Percentiles rank a stretch among this genome's conserved stretches.
phyloP scores from a whole-genome alignment of 169 alveolate genomes.

The Plasmodium falciparum region DNA sequence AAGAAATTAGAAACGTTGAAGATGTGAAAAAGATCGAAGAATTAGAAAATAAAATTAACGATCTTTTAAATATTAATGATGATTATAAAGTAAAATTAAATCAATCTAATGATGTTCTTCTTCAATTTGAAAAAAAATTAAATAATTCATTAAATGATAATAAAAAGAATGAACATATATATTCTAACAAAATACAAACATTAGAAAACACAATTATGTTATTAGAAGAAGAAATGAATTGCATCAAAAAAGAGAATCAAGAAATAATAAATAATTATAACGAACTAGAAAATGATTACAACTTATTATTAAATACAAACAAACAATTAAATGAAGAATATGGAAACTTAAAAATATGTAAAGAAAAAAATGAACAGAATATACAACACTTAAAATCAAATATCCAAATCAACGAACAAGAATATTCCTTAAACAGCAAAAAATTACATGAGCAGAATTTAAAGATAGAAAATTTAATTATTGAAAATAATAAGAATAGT shows the following conservation, averaged over 20 bases:
- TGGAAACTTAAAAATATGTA: slow-evolving; percentile 18
- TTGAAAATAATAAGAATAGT: slow-evolving; percentile 32
- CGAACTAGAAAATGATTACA: slow-evolving; percentile 14
- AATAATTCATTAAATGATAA: not conserved
- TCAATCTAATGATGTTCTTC: too few relatives aligned
- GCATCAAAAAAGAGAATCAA: slow-evolving; percentile 12
- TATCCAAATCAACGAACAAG: slow-evolving; percentile 31
- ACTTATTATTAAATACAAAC: slow-evolving; percentile 3
- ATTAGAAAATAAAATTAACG: slow-evolving; percentile 14
- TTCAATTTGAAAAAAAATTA: slow-evolving; percentile 19
- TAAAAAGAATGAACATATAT: slow-evolving; percentile 20
- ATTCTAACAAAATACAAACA: not conserved
- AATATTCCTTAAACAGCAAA: slow-evolving; percentile 8
- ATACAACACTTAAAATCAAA: slow-evolving; percentile 27
- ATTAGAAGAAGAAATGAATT: slow-evolving; percentile 2
- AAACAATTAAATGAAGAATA: slow-evolving; percentile 21
- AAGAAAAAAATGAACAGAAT: slow-evolving; percentile 68
- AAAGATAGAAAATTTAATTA: slow-evolving; percentile 22
- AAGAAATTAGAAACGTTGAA: not conserved
- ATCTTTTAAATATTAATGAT: not conserved
- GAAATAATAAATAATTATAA: slow-evolving; percentile 11
- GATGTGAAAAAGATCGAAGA: slow-evolving; percentile 17
- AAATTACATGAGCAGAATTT: slow-evolving; percentile 45
- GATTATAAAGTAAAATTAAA: slow-evolving; percentile 1
- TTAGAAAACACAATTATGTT: slow-evolving; percentile 2